phyloP scores from a whole-genome alignment of 2,329 filamentous ascomycete genomes.

The Pseudogymnoascus sp. region DNA sequence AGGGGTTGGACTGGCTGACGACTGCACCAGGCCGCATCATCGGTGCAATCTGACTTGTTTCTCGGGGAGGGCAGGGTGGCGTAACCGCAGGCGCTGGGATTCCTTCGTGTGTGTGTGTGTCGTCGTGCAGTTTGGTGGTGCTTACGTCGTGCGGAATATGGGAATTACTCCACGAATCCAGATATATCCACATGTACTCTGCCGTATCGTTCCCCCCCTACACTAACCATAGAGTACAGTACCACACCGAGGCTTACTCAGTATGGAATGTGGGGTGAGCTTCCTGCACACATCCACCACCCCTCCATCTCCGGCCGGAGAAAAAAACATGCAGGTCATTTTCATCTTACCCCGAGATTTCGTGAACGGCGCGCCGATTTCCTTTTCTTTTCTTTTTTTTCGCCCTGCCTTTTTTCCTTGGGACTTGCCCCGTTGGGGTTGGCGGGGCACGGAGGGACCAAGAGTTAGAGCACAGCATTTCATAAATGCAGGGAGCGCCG shows the following conservation, averaged over 20 bases:
- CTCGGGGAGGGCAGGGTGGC: conserved; percentile 2
- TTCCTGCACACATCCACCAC: background rate
- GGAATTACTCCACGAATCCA: conserved; percentile 5
- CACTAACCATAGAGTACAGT: background rate
- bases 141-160: background rate
- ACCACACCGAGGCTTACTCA: conserved; percentile 1
- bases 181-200: conserved; percentile 8
- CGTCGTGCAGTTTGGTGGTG: background rate
- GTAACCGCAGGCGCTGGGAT: conserved; percentile 2
- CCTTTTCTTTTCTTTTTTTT: background rate
- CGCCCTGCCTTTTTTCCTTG: background rate
- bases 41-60: conserved; percentile 5
- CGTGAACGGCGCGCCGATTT: background rate
- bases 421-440: conserved; percentile 2
- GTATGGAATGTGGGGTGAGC: conserved; percentile 5
- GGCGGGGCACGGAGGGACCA: background rate
- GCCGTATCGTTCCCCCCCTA: background rate
- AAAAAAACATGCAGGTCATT: conserved; percentile 3
- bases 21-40: conserved; percentile 4
- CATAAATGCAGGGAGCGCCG: background rate
- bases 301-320: background rate
- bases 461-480: background rate
- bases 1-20: background rate
- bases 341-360: conserved; percentile 4
- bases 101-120: background rate